These are phyloP conservation scores for Rhizopogon vinicolor DNA, from an alignment of 768 basidiomycete species.

Conservation along the genomic window DNA sequence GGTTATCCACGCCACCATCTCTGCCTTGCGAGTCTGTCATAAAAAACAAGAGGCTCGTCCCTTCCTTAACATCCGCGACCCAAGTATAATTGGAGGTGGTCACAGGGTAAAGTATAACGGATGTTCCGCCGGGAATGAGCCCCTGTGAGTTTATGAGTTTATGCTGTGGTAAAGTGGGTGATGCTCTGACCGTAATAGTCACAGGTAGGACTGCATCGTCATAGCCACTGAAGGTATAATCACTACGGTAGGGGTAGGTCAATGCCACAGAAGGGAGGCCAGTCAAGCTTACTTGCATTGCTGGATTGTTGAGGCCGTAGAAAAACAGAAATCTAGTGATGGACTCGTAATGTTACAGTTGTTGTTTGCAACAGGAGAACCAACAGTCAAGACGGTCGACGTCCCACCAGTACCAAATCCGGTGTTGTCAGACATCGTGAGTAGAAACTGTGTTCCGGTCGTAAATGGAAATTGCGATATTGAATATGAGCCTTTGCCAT, in stretches of 20 bases:
- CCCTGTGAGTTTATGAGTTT: constrained; percentile 32
- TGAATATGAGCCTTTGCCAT: constrained; percentile 50
- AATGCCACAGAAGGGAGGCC: neutral
- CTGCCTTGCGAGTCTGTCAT: constrained; percentile 47
- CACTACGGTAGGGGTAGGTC: constrained; percentile 24
- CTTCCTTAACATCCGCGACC: constrained; percentile 50
- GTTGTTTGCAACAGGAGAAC: constrained; percentile 31
- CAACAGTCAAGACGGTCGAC: constrained; percentile 44
- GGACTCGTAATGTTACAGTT: constrained; percentile 48
- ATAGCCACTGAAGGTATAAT: constrained; percentile 43
- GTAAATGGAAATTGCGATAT: constrained; percentile 38
- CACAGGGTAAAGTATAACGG: constrained; percentile 38
- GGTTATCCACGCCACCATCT: constrained; percentile 58
- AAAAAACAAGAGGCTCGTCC: constrained; percentile 53
- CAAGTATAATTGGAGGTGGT: constrained; percentile 38
- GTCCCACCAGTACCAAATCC: constrained; percentile 67
- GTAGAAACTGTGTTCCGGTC: constrained; percentile 36
- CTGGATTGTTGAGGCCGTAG: constrained; percentile 44
- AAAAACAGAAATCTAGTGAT: constrained; percentile 40
- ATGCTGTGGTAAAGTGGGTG: neutral
- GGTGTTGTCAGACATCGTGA: constrained; percentile 68
- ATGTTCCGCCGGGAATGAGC: constrained; percentile 58
- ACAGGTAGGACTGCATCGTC: constrained; percentile 45
- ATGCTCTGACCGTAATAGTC: constrained; percentile 41
- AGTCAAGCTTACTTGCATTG: constrained; percentile 51